Conservation (phyloP, 139 green algal genomes). For the Diplosphaera chodatii region DNA sequence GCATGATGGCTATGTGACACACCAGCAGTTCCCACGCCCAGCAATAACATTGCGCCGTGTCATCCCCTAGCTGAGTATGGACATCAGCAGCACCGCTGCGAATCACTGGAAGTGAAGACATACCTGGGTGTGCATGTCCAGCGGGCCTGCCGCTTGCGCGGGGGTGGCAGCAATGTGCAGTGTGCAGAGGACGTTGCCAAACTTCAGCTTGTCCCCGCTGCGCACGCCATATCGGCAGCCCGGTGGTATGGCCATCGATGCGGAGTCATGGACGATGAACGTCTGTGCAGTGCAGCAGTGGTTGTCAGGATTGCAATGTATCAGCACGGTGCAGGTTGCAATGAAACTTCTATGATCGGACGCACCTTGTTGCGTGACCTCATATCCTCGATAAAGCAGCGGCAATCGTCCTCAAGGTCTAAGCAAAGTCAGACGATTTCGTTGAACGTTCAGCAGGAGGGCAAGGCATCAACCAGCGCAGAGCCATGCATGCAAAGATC, state of each 20-base stretch:
- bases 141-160: background rate
- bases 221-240: background rate
- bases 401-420: slow-evolving; percentile 4
- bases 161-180: background rate
- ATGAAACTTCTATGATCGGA: too few relatives aligned
- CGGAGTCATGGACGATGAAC: background rate
- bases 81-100: too few relatives aligned
- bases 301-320: too few relatives aligned
- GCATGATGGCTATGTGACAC: too few relatives aligned
- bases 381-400: slow-evolving; percentile 8
- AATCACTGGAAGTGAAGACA: too few relatives aligned
- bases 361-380: slow-evolving; percentile 7
- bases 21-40: too few relatives aligned
- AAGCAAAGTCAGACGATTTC: too few relatives aligned
- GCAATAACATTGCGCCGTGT: too few relatives aligned
- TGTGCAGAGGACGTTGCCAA: background rate
- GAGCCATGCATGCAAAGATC: too few relatives aligned
- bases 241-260: background rate
- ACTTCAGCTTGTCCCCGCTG: background rate
- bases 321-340: background rate
- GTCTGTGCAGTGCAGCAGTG: slow-evolving; percentile 6
- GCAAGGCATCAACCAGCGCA: background rate
- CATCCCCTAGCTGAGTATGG: too few relatives aligned
- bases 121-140: background rate
- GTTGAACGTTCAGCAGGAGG: background rate